These are phyloP conservation scores for Sporothrix inflata DNA, from an alignment of 2,329 filamentous ascomycete species.

Conservation along the genomic window DNA sequence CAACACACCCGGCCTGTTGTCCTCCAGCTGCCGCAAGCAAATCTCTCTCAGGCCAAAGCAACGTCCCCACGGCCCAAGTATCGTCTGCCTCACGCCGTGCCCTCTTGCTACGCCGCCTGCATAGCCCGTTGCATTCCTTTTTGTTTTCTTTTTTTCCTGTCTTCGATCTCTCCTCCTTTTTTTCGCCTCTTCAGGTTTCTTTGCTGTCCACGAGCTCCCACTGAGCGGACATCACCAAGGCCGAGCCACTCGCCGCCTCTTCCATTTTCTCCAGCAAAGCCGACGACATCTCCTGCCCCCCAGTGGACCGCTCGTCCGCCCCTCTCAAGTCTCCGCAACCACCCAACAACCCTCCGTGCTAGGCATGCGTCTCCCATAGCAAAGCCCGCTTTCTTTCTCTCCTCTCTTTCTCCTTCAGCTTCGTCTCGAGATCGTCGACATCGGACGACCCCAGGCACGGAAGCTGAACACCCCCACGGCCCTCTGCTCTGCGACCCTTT, in stretches of 20 bases:
- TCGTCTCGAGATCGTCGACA: background rate
- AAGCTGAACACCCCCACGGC: background rate
- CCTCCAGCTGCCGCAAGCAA: slow-evolving; percentile 5
- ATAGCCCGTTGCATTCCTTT: background rate
- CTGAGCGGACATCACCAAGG: background rate
- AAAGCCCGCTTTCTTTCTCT: background rate
- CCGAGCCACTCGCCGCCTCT: background rate
- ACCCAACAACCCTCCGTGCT: slow-evolving; percentile 10
- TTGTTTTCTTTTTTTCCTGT: slow-evolving; percentile 2
- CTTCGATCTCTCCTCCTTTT: background rate
- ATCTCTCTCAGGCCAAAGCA: background rate
- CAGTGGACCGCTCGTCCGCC: slow-evolving; percentile 1
- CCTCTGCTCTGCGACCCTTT: background rate
- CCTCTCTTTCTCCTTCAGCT: background rate
- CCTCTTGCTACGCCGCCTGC: background rate
- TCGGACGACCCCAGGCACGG: background rate
- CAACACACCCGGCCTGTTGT: slow-evolving; percentile 4
- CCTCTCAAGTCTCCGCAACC: slow-evolving; percentile 12
- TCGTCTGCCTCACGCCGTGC: slow-evolving; percentile 13
- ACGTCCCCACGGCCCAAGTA: slow-evolving; percentile 11
- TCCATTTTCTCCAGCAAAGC: background rate
- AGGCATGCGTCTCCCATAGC: slow-evolving; percentile 34
- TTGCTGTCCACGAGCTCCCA: background rate
- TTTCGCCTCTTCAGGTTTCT: background rate
- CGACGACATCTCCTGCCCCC: slow-evolving; percentile 2